Evolutionary conservation across 2,329 filamentous ascomycete genomes (phyloP).

Genomic region (Aspergillus aculeatinus): DNA sequence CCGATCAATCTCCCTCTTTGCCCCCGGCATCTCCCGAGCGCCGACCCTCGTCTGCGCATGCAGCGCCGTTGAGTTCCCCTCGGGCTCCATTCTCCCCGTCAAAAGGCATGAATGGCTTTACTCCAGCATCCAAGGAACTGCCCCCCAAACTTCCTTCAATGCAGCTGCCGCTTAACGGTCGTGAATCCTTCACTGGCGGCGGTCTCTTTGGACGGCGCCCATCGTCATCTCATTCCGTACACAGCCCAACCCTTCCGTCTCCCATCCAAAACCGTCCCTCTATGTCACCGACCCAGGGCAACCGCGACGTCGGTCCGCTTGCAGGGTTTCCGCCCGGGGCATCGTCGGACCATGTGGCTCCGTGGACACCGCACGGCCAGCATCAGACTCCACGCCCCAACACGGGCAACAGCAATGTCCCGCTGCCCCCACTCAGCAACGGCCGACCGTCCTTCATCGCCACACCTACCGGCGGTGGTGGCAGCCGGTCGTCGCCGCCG

Average conservation of each 20-base stretch:
- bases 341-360: conserved; percentile 29
- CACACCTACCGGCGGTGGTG: conserved; percentile 26
- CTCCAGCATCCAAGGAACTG: conserved; percentile 25
- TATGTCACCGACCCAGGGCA: conserved; percentile 51
- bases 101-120: conserved; percentile 30
- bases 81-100: conserved; percentile 36
- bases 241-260: conserved; percentile 35
- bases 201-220: conserved; percentile 40
- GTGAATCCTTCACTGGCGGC: conserved; percentile 18
- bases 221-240: conserved; percentile 43
- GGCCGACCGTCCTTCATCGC: conserved; percentile 35
- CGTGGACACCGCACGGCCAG: conserved; percentile 36
- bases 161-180: conserved; percentile 30
- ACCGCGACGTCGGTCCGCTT: conserved; percentile 49
- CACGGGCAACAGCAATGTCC: conserved; percentile 23
- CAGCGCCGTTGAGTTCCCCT: conserved; percentile 27
- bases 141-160: conserved; percentile 29
- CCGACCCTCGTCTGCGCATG: conserved; percentile 26
- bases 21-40: conserved; percentile 32
- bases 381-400: conserved; percentile 32
- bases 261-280: conserved; percentile 48
- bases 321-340: conserved; percentile 42
- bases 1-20: conserved; percentile 16
- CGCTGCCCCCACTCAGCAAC: conserved; percentile 31
- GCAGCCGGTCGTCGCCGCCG: conserved; percentile 35